A percentile compares a stretch with the other conserved stretches of the same genome.
phyloP scores from a whole-genome alignment of 805 yeast genomes.

The Saccharomycopsis fermentans region DNA sequence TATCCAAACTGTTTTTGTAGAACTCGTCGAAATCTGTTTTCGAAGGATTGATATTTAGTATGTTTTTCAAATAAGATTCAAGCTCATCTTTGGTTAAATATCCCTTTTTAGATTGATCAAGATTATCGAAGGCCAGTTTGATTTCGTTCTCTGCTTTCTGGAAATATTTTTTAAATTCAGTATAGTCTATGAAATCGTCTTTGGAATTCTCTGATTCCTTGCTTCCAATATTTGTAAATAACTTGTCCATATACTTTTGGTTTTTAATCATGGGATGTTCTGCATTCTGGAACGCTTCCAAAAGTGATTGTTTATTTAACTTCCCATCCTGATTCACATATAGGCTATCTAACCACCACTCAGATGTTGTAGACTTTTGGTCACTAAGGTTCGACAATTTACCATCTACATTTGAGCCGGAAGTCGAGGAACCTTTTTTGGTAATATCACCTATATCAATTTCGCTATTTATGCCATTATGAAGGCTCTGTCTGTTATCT shows the following conservation, averaged over 20 bases:
- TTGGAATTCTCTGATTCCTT: constrained; percentile 34
- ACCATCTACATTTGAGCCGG: not conserved
- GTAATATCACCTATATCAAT: not conserved
- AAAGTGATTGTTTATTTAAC: constrained; percentile 31
- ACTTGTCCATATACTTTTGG: constrained; percentile 44
- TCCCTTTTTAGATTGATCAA: constrained; percentile 71
- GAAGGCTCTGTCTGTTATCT: not conserved
- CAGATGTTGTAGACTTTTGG: not conserved
- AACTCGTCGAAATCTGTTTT: constrained; percentile 43
- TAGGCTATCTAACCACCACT: constrained; percentile 1
- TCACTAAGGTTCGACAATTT: not conserved
- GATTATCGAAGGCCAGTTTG: constrained; percentile 50
- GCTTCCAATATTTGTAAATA: constrained; percentile 41
- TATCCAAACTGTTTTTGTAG: constrained; percentile 42
- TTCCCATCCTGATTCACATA: constrained; percentile 30
- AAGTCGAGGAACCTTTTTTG: too few relatives aligned
- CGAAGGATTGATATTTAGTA: constrained; percentile 44
- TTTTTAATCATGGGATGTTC: constrained; percentile 60
- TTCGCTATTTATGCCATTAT: not conserved
- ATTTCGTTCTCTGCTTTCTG: constrained; percentile 63
- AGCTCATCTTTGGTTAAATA: constrained; percentile 56
- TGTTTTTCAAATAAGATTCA: constrained; percentile 45
- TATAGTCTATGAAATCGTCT: constrained; percentile 49
- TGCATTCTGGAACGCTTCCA: constrained; percentile 33
- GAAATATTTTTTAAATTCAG: constrained; percentile 58